Base-by-base conservation (phyloP, 1,284 basidiomycete species). In the Coniophora puteana region DNA sequence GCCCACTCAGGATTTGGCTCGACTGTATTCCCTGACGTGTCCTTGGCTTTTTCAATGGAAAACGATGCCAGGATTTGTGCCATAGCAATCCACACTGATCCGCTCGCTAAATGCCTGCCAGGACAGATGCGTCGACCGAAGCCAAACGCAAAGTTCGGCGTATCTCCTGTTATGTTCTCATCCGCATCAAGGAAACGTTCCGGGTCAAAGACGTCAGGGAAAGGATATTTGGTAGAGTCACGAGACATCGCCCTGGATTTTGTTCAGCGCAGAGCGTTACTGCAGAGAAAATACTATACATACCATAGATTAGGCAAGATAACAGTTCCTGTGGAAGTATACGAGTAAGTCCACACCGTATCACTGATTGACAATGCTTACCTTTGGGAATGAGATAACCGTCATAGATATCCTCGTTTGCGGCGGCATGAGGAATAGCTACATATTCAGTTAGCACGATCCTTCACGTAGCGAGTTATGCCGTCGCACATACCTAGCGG, bases 1-100 rank as follows among this genome's bases (percentile, higher is more conserved):
- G n/a, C n/a, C n/a, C n/a, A n/a, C n/a, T n/a, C n/a, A n/a, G n/a
- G n/a, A n/a, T 52, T 40, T 13, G 57, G 49, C 5, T 21, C 34
- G n/a, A 64, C 34, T 2, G 56, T 47, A 6, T 59, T 54, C 14
- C 57, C 62, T 25, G 47, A 38, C 16, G 44, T 44, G 35, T 65
- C 59, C 33, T 50, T 55, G n/a, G 48, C 49, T 12, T 48, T 53
- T 27, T 17, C 38, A 25, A 63, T 61, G 13, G 41, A 43, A 28
- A 41, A 34, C 12, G 27, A 36, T 20, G 37, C 32, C 16, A 44
- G 42, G 4, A 44, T 16, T 16, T 20, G 24, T 8, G 42, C 22
- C 17, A 44, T 18, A 12, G 26, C 42, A 16, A 28, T 18, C 16
- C 29, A 39, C 22, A 44, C 8, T 23, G 37, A 6, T 16, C 33